These are phyloP conservation scores for Cetraspora pellucida DNA, from an alignment of 192 early-diverging fungal genomes.

Conservation along the genomic window DNA sequence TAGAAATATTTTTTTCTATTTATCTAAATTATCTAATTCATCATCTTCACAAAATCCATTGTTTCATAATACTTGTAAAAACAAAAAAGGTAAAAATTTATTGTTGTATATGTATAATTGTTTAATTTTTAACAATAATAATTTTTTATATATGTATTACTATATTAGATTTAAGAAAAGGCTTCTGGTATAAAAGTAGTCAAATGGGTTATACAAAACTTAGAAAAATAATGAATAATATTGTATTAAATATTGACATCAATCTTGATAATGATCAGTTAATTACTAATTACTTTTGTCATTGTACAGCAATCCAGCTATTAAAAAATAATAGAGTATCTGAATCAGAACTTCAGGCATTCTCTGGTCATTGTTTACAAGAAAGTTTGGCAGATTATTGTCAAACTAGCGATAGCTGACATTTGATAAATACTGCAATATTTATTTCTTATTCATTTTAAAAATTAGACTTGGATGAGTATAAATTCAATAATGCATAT, in stretches of 20 bases:
- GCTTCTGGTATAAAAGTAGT: background rate
- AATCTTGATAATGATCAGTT: background rate
- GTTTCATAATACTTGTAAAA: background rate
- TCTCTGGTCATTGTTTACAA: background rate
- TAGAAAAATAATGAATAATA: background rate
- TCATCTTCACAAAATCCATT: background rate
- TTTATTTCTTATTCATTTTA: too few species aligned
- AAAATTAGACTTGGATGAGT: too few species aligned
- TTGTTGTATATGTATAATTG: background rate
- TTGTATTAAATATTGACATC: background rate
- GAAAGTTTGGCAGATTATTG: background rate
- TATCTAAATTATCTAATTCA: background rate
- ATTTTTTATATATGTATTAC: background rate
- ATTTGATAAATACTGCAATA: too few species aligned
- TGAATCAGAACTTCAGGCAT: background rate
- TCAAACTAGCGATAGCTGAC: too few species aligned
- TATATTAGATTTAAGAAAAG: conserved; percentile 1
- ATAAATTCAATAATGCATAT: too few species aligned
- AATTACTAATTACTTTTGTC: background rate
- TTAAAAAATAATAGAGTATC: background rate
- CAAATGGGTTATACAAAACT: background rate
- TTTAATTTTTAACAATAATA: background rate
- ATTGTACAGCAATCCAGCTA: background rate
- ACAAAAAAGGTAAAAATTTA: background rate
- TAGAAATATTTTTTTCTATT: background rate